These are phyloP conservation scores for Ascochyta pisi DNA, from an alignment of 2,329 filamentous ascomycete species.

Conservation along the genomic window DNA sequence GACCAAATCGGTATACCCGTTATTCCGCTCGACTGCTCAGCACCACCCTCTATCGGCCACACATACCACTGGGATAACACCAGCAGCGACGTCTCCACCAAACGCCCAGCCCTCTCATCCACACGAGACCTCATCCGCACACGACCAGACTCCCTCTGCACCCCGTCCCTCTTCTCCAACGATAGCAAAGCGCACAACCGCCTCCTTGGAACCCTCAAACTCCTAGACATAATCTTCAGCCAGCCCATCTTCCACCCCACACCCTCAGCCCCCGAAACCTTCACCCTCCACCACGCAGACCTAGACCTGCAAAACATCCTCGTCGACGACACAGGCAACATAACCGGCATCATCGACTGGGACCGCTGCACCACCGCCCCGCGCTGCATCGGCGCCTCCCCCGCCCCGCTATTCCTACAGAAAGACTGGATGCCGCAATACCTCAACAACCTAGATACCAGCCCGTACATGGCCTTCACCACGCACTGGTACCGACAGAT, in stretches of 20 bases:
- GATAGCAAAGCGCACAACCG: too few relatives aligned
- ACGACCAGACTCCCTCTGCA: too few relatives aligned
- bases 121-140: background rate
- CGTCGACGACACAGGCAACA: conserved; percentile 21
- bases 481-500: conserved; percentile 22
- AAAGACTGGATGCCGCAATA: conserved; percentile 17
- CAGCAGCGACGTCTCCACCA: background rate
- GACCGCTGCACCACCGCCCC: conserved; percentile 22
- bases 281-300: conserved; percentile 32
- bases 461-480: conserved; percentile 2
- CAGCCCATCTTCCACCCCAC: background rate
- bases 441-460: background rate
- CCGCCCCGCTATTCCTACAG: conserved; percentile 20
- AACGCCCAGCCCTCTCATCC: background rate
- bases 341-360: conserved; percentile 36
- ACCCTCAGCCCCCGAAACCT: conserved; percentile 13
- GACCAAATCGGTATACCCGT: conserved; percentile 21
- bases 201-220: background rate
- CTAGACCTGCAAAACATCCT: conserved; percentile 37
- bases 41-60: background rate
- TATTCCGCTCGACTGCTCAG: background rate
- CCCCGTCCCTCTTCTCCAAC: too few relatives aligned
- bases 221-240: conserved; percentile 5
- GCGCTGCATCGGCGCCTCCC: conserved; percentile 20
- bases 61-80: background rate